Conservation (phyloP, 768 basidiomycete genomes). For the Suillus tomentosus region DNA sequence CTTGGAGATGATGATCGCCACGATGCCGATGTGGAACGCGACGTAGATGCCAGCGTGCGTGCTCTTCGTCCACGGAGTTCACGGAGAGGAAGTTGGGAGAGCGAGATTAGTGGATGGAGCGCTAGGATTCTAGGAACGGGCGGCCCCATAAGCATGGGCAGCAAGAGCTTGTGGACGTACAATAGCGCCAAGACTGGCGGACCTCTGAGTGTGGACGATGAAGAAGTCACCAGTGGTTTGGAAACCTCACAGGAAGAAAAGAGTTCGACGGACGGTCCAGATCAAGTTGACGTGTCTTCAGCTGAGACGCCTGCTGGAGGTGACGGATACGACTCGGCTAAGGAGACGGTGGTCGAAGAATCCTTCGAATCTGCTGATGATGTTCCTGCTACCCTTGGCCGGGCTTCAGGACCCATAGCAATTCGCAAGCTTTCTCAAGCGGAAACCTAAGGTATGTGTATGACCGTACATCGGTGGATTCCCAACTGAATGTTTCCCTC, state of each 20-base stretch:
- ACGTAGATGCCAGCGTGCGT: conserved; percentile 85
- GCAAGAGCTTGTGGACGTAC: conserved; percentile 61
- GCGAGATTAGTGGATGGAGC: conserved; percentile 87
- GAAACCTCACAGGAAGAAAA: conserved; percentile 20
- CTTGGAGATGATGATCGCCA: conserved; percentile 67
- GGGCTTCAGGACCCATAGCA: conserved; percentile 22
- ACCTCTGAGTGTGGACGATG: conserved; percentile 46
- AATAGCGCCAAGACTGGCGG: conserved; percentile 62
- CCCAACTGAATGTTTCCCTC: neutral
- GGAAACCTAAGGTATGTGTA: conserved; percentile 4
- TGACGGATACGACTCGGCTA: conserved; percentile 13
- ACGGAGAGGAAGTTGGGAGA: conserved; percentile 89
- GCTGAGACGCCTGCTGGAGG: conserved; percentile 11
- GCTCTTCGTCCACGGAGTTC: conserved; percentile 88
- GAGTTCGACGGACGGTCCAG: conserved; percentile 12
- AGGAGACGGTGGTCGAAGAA: conserved; percentile 10
- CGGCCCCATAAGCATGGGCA: conserved; percentile 48
- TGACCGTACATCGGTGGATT: neutral
- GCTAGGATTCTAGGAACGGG: conserved; percentile 57
- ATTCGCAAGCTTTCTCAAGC: neutral
- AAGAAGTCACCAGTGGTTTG: conserved; percentile 23
- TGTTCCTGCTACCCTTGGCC: conserved; percentile 28
- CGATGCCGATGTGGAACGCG: conserved; percentile 52
- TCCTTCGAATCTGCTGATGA: conserved; percentile 18
- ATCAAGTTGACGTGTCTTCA: conserved; percentile 12